These are phyloP conservation scores for Paramarasmius palmivorus DNA, from an alignment of 1,284 basidiomycete genomes.

Conservation along the genomic window DNA sequence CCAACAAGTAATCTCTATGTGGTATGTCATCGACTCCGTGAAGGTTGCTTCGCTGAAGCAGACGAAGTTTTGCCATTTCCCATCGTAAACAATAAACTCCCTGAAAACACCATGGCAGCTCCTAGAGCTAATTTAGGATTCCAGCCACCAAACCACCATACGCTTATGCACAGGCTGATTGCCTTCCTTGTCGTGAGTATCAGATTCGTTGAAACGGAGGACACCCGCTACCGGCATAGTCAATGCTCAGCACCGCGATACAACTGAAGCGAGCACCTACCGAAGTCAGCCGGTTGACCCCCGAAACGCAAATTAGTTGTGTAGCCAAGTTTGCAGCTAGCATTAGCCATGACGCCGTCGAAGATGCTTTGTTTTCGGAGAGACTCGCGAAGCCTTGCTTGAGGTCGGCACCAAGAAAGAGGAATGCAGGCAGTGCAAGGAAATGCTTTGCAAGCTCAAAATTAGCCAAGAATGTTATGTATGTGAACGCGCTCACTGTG, in stretches of 20 bases:
- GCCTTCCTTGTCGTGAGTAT: slow-evolving; percentile 73
- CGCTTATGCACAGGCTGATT: slow-evolving; percentile 68
- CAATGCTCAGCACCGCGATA: neutral
- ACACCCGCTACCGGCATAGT: slow-evolving; percentile 51
- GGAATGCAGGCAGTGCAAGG: slow-evolving; percentile 76
- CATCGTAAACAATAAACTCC: slow-evolving; percentile 55
- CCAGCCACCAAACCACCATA: slow-evolving; percentile 77
- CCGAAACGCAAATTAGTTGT: slow-evolving; percentile 85
- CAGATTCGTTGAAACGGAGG: slow-evolving; percentile 73
- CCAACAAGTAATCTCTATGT: too few relatives aligned
- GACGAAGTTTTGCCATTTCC: neutral
- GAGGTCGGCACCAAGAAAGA: slow-evolving; percentile 61
- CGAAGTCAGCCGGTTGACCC: slow-evolving; percentile 82
- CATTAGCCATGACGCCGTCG: slow-evolving; percentile 45
- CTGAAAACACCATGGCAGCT: slow-evolving; percentile 65
- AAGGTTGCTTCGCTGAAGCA: too few relatives aligned
- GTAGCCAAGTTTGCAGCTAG: slow-evolving; percentile 74
- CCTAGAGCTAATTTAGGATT: slow-evolving; percentile 60
- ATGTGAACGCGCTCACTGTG: slow-evolving; percentile 43
- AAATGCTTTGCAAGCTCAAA: slow-evolving; percentile 46
- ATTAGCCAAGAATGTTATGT: neutral
- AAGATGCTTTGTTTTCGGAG: slow-evolving; percentile 23
- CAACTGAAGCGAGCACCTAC: slow-evolving; percentile 49
- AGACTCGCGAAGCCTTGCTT: slow-evolving; percentile 53
- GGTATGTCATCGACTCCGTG: too few relatives aligned